Percentiles rank a stretch among this genome's conserved stretches.
Conservation (phyloP, 2,329 filamentous ascomycete species). For the Calcarisporium arbuscula region DNA sequence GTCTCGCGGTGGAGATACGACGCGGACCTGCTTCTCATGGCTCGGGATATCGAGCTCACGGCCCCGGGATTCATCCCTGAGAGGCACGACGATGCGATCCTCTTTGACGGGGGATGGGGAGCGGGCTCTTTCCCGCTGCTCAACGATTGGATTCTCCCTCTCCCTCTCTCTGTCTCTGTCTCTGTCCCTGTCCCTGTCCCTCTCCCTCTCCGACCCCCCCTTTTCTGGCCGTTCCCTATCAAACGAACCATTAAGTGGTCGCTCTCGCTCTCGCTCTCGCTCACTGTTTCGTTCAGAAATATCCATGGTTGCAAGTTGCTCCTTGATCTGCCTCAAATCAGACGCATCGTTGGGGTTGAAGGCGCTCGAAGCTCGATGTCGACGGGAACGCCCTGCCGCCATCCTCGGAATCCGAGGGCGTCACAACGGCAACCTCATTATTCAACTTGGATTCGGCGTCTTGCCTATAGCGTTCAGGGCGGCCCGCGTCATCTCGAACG, state of each 20-base stretch:
- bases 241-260: too few species aligned
- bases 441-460: slow-evolving; percentile 32
- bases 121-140: slow-evolving; percentile 8
- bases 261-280: slow-evolving; percentile 2
- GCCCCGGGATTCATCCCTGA: slow-evolving; percentile 30
- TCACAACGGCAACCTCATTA: slow-evolving; percentile 25
- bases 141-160: background rate
- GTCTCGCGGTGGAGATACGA: slow-evolving; percentile 66
- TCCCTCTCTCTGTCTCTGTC: background rate
- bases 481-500: slow-evolving; percentile 9
- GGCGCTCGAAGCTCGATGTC: slow-evolving; percentile 28
- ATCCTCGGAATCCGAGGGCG: slow-evolving; percentile 36
- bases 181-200: background rate
- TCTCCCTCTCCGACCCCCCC: slow-evolving; percentile 16
- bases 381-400: slow-evolving; percentile 31
- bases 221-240: too few species aligned
- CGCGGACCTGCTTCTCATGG: slow-evolving; percentile 45
- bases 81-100: slow-evolving; percentile 10
- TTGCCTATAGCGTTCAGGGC: slow-evolving; percentile 25
- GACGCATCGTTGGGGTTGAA: slow-evolving; percentile 50
- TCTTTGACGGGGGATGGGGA: slow-evolving; percentile 14
- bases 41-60: slow-evolving; percentile 30
- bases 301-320: slow-evolving; percentile 40
- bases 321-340: slow-evolving; percentile 43
- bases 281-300: slow-evolving; percentile 16